Evolutionary conservation across 163 green algal genomes (phyloP).

Genomic region (Trebouxia gelatinosa): DNA sequence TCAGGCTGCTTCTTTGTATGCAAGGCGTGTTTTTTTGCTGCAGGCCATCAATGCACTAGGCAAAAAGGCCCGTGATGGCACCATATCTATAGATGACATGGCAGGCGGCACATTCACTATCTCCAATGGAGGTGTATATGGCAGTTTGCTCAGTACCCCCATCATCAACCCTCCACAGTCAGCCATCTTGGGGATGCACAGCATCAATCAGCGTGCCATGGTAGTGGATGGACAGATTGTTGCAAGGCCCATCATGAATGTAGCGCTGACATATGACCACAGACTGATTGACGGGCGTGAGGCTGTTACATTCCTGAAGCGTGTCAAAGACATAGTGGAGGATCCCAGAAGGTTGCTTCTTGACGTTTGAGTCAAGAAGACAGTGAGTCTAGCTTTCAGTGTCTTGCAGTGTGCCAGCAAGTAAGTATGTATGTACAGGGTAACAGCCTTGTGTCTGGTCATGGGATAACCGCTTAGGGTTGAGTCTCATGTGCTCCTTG

Average conservation of each 20-base stretch:
- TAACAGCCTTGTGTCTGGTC: background rate
- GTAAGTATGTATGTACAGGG: background rate
- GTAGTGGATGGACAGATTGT: constrained; percentile 49
- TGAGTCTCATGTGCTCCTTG: background rate
- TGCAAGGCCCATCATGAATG: constrained; percentile 94
- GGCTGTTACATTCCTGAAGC: constrained; percentile 97
- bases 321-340: constrained; percentile 98
- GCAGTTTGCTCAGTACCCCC: constrained; percentile 91
- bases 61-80: constrained; percentile 94
- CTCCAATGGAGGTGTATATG: constrained; percentile 98
- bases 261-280: constrained; percentile 99
- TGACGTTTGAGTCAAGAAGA: constrained; percentile 65
- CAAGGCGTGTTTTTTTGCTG: too few species aligned
- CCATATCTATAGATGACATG: constrained; percentile 98
- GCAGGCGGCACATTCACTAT: constrained; percentile 99
- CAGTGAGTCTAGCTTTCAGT: background rate
- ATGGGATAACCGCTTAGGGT: background rate
- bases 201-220: constrained; percentile 75
- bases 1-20: too few species aligned
- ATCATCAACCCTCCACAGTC: constrained; percentile 99
- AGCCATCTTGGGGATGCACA: constrained; percentile 99
- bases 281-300: constrained; percentile 95
- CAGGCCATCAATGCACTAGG: constrained; percentile 88
- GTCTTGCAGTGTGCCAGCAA: background rate
- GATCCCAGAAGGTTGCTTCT: constrained; percentile 93